Evolutionary conservation across 2,329 filamentous ascomycete species (phyloP).

Genomic region (Alternaria atra): DNA sequence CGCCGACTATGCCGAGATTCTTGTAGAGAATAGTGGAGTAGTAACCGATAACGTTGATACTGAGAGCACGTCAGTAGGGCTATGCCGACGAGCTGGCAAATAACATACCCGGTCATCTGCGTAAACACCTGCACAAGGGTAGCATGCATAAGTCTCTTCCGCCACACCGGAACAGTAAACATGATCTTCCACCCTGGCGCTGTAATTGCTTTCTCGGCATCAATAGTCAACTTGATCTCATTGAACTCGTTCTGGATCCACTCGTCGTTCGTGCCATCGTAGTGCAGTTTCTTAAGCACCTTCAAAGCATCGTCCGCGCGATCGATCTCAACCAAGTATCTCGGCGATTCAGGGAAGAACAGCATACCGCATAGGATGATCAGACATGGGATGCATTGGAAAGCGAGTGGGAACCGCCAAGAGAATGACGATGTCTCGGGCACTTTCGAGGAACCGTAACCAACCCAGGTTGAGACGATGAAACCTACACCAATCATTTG

Average conservation of each 20-base stretch:
- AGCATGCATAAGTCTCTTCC: slow-evolving; percentile 69
- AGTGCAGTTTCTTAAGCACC: slow-evolving; percentile 61
- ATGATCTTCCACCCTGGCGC: slow-evolving; percentile 65
- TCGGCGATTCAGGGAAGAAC: slow-evolving; percentile 53
- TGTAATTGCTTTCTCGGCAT: slow-evolving; percentile 65
- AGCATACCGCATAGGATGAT: slow-evolving; percentile 55
- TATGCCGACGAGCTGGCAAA: background rate
- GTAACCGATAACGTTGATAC: slow-evolving; percentile 67
- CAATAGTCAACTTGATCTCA: slow-evolving; percentile 69
- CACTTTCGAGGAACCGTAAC: slow-evolving; percentile 54
- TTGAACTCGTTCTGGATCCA: slow-evolving; percentile 67
- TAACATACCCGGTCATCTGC: slow-evolving; percentile 65
- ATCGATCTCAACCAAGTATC: slow-evolving; percentile 57
- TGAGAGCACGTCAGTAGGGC: slow-evolving; percentile 25
- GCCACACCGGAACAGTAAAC: slow-evolving; percentile 67
- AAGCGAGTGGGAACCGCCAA: slow-evolving; percentile 57
- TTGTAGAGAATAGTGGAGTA: slow-evolving; percentile 69
- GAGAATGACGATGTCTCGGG: slow-evolving; percentile 50
- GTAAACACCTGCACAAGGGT: slow-evolving; percentile 71
- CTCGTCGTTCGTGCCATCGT: slow-evolving; percentile 63
- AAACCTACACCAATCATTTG: slow-evolving; percentile 68
- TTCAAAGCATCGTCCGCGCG: slow-evolving; percentile 63
- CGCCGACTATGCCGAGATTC: slow-evolving; percentile 65
- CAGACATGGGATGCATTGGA: slow-evolving; percentile 57
- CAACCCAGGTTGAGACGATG: slow-evolving; percentile 63